Conservation (phyloP, 1,139 yeast species). For the Magnusiomyces suaveolens region DNA sequence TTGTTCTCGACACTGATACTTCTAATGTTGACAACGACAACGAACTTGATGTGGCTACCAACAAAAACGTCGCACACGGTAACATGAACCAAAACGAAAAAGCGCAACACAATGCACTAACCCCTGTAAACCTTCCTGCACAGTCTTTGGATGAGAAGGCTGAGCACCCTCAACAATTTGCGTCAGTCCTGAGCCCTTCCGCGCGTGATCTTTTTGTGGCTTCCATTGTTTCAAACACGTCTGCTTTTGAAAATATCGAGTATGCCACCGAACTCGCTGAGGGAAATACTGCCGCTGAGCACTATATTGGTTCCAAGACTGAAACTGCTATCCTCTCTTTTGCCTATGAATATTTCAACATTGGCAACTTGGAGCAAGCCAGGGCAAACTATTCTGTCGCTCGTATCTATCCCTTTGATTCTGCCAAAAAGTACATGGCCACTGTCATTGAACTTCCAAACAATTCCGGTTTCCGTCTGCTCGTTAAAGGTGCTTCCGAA, state of each 20-base stretch:
- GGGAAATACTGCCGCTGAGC: conserved; percentile 26
- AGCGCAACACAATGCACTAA: too few relatives aligned
- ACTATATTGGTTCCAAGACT: conserved; percentile 84
- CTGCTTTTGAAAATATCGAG: conserved; percentile 69
- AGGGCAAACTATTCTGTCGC: conserved; percentile 40
- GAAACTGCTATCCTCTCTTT: conserved; percentile 77
- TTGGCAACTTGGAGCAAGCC: conserved; percentile 35
- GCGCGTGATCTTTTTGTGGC: conserved; percentile 39
- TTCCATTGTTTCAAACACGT: conserved; percentile 69
- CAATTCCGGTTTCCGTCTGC: conserved; percentile 48
- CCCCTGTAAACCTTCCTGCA: not conserved
- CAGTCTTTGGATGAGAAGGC: not conserved
- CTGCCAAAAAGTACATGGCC: conserved; percentile 89
- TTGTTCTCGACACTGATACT: conserved; percentile 28
- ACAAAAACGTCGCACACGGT: too few relatives aligned
- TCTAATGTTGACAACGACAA: conserved; percentile 5
- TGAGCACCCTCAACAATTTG: conserved; percentile 30
- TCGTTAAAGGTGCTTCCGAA: conserved; percentile 92
- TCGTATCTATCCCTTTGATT: conserved; percentile 83
- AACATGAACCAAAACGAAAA: too few relatives aligned
- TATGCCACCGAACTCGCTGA: conserved; percentile 17
- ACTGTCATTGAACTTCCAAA: conserved; percentile 44
- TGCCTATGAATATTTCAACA: conserved; percentile 49
- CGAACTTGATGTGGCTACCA: not conserved
- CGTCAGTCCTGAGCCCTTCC: conserved; percentile 26